These are phyloP conservation scores for Crassisporium funariophilum DNA, from an alignment of 768 basidiomycete species.

Conservation along the genomic window DNA sequence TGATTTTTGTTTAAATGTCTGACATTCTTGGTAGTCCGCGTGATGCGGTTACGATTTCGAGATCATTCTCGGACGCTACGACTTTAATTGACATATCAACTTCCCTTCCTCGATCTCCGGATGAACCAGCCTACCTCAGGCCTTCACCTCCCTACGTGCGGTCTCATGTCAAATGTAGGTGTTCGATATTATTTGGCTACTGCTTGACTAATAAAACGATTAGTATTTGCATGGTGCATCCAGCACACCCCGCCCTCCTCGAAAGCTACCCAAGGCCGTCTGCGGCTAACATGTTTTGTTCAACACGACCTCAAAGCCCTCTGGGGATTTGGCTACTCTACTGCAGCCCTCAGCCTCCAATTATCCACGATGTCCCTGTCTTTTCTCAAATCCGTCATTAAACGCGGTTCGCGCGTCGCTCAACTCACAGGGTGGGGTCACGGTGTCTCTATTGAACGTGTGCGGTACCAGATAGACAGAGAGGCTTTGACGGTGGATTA, in stretches of 20 bases:
- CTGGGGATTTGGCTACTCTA: conserved; percentile 76
- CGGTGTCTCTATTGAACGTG: conserved; percentile 77
- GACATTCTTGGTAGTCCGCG: conserved; percentile 61
- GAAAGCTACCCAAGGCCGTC: conserved; percentile 36
- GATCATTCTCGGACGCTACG: conserved; percentile 76
- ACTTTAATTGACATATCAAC: conserved; percentile 91
- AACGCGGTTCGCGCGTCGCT: conserved; percentile 75
- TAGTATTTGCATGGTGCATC: conserved; percentile 94
- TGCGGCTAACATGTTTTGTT: conserved; percentile 92
- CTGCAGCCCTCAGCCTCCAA: conserved; percentile 67
- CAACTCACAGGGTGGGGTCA: conserved; percentile 77
- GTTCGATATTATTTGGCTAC: conserved; percentile 8
- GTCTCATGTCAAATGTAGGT: conserved; percentile 73
- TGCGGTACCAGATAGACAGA: conserved; percentile 79
- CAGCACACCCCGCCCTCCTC: conserved; percentile 56
- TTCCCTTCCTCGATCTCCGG: conserved; percentile 87
- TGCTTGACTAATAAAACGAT: conserved; percentile 15
- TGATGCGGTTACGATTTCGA: conserved; percentile 92
- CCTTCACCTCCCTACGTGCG: conserved; percentile 92
- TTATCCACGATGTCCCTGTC: conserved; percentile 85
- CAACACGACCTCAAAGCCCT: conserved; percentile 89
- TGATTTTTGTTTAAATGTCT: conserved; percentile 4
- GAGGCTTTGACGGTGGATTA: conserved; percentile 85
- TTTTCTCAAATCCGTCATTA: conserved; percentile 77
- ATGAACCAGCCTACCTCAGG: conserved; percentile 89